phyloP scores from a whole-genome alignment of 176 grass and related monocot genomes.

The Tillandsia fasciculata region DNA sequence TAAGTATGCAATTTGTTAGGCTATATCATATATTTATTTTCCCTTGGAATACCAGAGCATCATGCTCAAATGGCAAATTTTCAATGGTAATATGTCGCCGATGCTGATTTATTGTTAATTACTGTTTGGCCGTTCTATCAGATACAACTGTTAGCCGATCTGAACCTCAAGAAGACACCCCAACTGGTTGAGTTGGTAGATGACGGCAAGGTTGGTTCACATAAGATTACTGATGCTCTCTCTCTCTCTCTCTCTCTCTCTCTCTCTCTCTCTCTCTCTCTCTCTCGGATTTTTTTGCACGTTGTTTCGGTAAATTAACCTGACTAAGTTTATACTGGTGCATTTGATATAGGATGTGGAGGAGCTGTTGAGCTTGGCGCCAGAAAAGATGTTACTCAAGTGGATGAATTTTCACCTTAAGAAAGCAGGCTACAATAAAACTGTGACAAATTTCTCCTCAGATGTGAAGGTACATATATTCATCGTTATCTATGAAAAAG shows the following conservation, averaged over 20 bases:
- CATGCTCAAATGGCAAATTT: not conserved
- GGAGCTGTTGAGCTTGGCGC: slow-evolving; percentile 71
- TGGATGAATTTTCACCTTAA: slow-evolving; percentile 99
- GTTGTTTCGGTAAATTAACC: not conserved
- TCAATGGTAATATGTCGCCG: not conserved
- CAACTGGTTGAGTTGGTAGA: slow-evolving; percentile 79
- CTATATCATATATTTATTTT: not conserved
- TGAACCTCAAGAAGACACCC: slow-evolving; percentile 95
- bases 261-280: not conserved
- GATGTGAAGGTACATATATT: slow-evolving; percentile 66
- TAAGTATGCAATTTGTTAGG: no score
- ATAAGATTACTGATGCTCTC: not conserved
- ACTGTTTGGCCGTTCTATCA: slow-evolving; percentile 3
- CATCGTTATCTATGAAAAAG: no score
- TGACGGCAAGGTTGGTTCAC: slow-evolving; percentile 41
- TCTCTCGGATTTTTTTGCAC: no score
- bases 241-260: not conserved
- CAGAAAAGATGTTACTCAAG: slow-evolving; percentile 89
- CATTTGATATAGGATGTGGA: slow-evolving; percentile 86
- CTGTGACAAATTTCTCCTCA: slow-evolving; percentile 93
- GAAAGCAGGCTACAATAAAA: slow-evolving; percentile 97
- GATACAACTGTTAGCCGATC: slow-evolving; percentile 99
- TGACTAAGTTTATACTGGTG: not conserved
- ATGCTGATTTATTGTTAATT: no score
- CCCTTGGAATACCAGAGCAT: no score